Evolutionary conservation across 768 basidiomycete species (phyloP), one percentile per base, ranked within the genome.

Genomic region (Phanerochaete carnosa): DNA sequence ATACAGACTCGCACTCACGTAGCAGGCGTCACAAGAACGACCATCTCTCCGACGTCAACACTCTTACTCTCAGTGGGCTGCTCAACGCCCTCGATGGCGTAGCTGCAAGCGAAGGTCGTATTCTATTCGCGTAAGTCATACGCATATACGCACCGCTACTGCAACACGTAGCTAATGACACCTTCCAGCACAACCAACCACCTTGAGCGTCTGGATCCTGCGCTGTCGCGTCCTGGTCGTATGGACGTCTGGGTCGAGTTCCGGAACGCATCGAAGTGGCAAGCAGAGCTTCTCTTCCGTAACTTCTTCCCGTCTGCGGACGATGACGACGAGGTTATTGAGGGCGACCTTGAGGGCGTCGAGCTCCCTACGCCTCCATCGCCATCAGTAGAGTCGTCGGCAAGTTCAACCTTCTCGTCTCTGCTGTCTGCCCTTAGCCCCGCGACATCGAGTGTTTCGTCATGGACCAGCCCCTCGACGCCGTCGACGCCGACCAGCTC

Each of bases 181-280:
- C 23, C 16, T 19, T 45, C 15, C 65, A 92, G 91, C 0, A 94
- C 92, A 19, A 94, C 92, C 12, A 95, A 95, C 73, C 94, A 95
- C 68, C 78, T 94, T n/a, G 92, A 95, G 67, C 84, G 89, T 33
- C 82, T 96, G 1, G 94, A 96, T 66, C 91, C 93, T 3, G 94
- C 94, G 0, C 83, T 96, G 12, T 90, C 88, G n/a, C 88, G 94
- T 56, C 92, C 94, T 5, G 94, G 94, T 19, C 88, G 90, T 29
- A 91, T 92, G 89, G 94, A 95, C 68, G 90, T 96, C 8, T 92
- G 91, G 87, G 82, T 95, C 49, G 90, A 94, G 72, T 95, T 95
- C 79, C 90, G 87, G 78, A 87, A 90, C 62, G 89, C 94, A 33
- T 88, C 85, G 62, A 87, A 87, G 65, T 88, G 87, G 83, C 92